Percentiles rank a stretch among this genome's conserved stretches.
phyloP scores from a whole-genome alignment of 1,284 basidiomycete genomes.

The Cutaneotrichosporon mucoides region DNA sequence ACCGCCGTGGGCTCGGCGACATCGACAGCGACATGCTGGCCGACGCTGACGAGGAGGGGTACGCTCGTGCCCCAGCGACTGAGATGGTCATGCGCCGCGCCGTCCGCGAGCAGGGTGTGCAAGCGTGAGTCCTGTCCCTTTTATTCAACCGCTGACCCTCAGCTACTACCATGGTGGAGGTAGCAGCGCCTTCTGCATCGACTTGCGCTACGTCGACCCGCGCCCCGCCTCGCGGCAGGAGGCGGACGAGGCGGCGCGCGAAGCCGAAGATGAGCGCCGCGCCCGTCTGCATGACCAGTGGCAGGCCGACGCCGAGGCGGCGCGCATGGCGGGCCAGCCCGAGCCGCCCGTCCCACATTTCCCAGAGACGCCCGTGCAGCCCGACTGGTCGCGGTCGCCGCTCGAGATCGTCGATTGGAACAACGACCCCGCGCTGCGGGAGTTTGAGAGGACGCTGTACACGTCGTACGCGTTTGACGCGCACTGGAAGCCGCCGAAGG shows the following conservation, averaged over 20 bases:
- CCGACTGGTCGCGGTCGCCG: slow-evolving; percentile 39
- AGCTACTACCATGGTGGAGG: background rate
- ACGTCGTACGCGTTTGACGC: slow-evolving; percentile 37
- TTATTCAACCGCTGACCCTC: slow-evolving; percentile 45
- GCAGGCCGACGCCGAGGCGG: slow-evolving; percentile 8
- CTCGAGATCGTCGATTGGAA: slow-evolving; percentile 46
- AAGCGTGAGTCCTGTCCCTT: slow-evolving; percentile 21
- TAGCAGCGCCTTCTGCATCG: slow-evolving; percentile 28
- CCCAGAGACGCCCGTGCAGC: slow-evolving; percentile 13
- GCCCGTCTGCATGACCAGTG: slow-evolving; percentile 10
- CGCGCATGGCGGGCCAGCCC: slow-evolving; percentile 12
- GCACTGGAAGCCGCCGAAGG: no score
- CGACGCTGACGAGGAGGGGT: slow-evolving; percentile 48
- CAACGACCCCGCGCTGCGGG: slow-evolving; percentile 33
- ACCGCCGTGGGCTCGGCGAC: slow-evolving; percentile 39
- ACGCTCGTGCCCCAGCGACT: slow-evolving; percentile 38
- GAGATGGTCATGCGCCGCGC: slow-evolving; percentile 44
- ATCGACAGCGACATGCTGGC: slow-evolving; percentile 52
- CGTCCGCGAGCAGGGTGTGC: slow-evolving; percentile 45
- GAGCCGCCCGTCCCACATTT: slow-evolving; percentile 18
- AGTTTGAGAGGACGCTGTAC: slow-evolving; percentile 46
- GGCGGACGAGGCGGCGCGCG: slow-evolving; percentile 13
- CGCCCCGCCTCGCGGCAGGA: slow-evolving; percentile 27
- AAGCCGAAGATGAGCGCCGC: background rate
- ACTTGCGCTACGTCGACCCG: slow-evolving; percentile 40